Percentiles rank a stretch among this genome's conserved stretches.
Conservation (phyloP, 495 filamentous ascomycete genomes). For the Neurospora sublineolata region DNA sequence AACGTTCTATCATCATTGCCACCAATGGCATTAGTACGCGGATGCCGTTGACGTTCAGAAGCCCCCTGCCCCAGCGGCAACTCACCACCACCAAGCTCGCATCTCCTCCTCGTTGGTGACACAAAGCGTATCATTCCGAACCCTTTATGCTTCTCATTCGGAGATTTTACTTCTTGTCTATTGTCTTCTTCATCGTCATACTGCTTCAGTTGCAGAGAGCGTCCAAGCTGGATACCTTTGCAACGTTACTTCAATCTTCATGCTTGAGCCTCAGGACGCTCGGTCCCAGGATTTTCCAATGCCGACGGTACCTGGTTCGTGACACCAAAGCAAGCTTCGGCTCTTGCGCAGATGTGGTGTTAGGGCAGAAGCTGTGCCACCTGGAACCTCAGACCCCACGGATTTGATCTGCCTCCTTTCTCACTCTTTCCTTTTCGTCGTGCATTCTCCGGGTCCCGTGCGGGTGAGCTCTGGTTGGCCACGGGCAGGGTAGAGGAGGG, state of each 20-base stretch:
- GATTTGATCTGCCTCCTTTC: neutral
- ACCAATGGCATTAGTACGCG: neutral
- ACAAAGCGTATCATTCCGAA: neutral
- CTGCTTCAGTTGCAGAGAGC: neutral
- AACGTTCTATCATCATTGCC: neutral
- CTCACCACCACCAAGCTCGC: neutral
- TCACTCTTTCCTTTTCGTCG: neutral
- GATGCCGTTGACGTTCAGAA: neutral
- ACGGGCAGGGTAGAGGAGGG: neutral
- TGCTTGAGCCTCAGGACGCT: neutral
- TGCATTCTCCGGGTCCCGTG: neutral
- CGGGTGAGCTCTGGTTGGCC: neutral
- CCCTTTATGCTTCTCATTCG: neutral
- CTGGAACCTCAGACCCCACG: neutral
- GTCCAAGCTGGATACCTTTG: neutral
- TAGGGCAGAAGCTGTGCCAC: neutral
- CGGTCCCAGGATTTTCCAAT: neutral
- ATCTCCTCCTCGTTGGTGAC: neutral
- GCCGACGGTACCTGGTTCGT: neutral
- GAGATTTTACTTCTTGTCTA: neutral
- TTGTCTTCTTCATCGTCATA: neutral
- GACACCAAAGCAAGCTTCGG: neutral
- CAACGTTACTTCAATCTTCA: neutral
- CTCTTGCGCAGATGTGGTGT: neutral
- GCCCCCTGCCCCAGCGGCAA: neutral